Evolutionary conservation across 345 rosid genomes (phyloP), one percentile per base, ranked within the genome.

Genomic region (Ceriops decandra): DNA sequence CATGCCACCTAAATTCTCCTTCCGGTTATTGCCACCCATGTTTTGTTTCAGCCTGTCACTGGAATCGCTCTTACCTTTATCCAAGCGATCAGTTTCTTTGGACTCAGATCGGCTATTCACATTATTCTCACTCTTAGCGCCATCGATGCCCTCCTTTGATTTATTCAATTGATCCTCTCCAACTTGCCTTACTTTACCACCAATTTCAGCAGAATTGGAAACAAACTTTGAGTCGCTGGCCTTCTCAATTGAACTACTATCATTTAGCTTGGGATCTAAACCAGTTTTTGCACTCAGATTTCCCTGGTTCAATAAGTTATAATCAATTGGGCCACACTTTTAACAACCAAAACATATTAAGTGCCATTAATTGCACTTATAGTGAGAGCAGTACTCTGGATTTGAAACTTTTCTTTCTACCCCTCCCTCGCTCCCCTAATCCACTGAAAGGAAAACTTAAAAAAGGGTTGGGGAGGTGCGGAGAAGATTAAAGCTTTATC

Each of bases 301-400:
- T 36, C 56, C 83, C 93, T 85, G 76, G 36, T 72, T 68, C 64
- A 52, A 52, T 35, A 65, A 30, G 51, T 60, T 47, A 71, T 4
- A 36, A 47, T 11, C 28, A 59, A 73, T 11, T 1, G 63, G 36
- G 27, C n/a, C 36, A 79, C 57, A 59, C 17, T 16, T 52, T 5
- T n/a, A 57, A 2, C 31, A 61, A 28, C 6, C 28, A 19, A 57
- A 56, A 57, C 61, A 53, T 21, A 1, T 54, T 54, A n/a, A 21
- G 3, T 54, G 58, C 27, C 58, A 54, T 9, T 54, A 54, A 26
- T 54, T 54, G 16, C 47, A 9, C 47, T 9, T 38, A 38, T 38
- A 54, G 58, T 54, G 10, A 54, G 26, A 54, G 58, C 15, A n/a
- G 27, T 5, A 24, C 0, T 56, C 59, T 10, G 16, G 28, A 15